A percentile compares a stretch with the other conserved stretches of the same genome.
Evolutionary conservation across 495 filamentous ascomycete species (phyloP).

Genomic region (Lepraria neglecta): DNA sequence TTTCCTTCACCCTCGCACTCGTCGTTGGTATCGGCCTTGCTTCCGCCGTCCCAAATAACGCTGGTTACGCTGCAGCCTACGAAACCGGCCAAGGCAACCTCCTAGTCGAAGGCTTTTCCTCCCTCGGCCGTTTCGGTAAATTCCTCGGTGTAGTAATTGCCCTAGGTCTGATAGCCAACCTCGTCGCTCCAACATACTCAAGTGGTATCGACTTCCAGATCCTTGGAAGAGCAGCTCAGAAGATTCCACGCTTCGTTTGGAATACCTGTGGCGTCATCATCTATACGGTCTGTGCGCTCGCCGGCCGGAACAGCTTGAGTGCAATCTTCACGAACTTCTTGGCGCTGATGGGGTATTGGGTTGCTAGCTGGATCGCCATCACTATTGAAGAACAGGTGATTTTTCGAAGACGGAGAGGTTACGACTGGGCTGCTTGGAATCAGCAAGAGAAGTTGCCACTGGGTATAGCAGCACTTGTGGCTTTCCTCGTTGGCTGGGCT

Average conservation of each 20-base stretch:
- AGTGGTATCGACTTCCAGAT: conserved; percentile 64
- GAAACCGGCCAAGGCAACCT: conserved; percentile 49
- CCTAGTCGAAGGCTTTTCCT: conserved; percentile 57
- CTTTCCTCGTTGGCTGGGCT: conserved; percentile 64
- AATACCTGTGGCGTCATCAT: conserved; percentile 54
- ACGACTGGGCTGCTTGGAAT: conserved; percentile 59
- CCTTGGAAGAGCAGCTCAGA: conserved; percentile 50
- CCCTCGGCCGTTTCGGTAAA: conserved; percentile 61
- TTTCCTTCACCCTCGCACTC: conserved; percentile 56
- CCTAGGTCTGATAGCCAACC: conserved; percentile 65
- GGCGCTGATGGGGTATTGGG: conserved; percentile 69
- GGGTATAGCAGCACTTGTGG: conserved; percentile 54
- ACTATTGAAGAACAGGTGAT: conserved; percentile 57
- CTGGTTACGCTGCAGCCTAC: conserved; percentile 53
- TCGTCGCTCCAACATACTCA: conserved; percentile 62
- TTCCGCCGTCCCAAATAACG: conserved; percentile 50
- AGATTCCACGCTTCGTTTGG: conserved; percentile 58
- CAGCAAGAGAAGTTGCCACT: conserved; percentile 52
- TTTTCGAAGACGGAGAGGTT: conserved; percentile 47
- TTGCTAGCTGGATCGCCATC: conserved; percentile 59
- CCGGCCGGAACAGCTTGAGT: conserved; percentile 53
- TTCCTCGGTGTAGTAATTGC: conserved; percentile 68
- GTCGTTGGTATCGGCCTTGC: conserved; percentile 63
- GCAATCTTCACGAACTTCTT: conserved; percentile 68
- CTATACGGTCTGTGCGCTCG: conserved; percentile 58